Percentiles rank a stretch among this genome's conserved stretches.
Conservation (phyloP, 2,329 filamentous ascomycete genomes). For the Trichoderma sp. region DNA sequence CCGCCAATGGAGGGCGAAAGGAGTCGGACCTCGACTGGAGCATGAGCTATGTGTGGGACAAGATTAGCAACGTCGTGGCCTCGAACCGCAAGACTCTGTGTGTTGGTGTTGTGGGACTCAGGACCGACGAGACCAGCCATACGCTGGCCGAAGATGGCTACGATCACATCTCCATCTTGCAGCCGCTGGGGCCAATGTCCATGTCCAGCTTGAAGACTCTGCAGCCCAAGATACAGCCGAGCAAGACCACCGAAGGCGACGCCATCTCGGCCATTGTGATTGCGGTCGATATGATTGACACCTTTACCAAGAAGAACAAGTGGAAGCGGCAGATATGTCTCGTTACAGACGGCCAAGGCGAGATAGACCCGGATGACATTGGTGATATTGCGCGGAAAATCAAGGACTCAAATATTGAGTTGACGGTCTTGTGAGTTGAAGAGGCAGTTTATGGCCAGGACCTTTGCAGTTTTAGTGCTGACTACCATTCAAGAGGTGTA, state of each 20-base stretch:
- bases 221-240: constrained; percentile 65
- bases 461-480: neutral
- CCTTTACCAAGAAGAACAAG: constrained; percentile 78
- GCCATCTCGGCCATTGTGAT: constrained; percentile 85
- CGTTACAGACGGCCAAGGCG: constrained; percentile 76
- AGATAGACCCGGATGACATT: constrained; percentile 71
- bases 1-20: constrained; percentile 67
- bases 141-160: constrained; percentile 72
- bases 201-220: constrained; percentile 72
- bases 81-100: constrained; percentile 68
- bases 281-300: constrained; percentile 82
- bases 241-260: constrained; percentile 70
- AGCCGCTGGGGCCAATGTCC: constrained; percentile 60
- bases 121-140: constrained; percentile 77
- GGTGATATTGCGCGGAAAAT: constrained; percentile 72
- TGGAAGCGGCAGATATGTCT: constrained; percentile 79
- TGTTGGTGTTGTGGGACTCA: constrained; percentile 78
- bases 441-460: neutral
- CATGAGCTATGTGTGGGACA: constrained; percentile 94
- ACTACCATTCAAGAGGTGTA: constrained; percentile 63
- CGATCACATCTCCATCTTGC: constrained; percentile 77
- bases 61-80: constrained; percentile 69
- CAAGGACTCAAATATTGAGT: constrained; percentile 72
- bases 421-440: constrained; percentile 72
- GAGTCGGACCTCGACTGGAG: constrained; percentile 86